phyloP scores from a whole-genome alignment of 2,329 filamentous ascomycete species.

The Arthrobotrys musiformis region DNA sequence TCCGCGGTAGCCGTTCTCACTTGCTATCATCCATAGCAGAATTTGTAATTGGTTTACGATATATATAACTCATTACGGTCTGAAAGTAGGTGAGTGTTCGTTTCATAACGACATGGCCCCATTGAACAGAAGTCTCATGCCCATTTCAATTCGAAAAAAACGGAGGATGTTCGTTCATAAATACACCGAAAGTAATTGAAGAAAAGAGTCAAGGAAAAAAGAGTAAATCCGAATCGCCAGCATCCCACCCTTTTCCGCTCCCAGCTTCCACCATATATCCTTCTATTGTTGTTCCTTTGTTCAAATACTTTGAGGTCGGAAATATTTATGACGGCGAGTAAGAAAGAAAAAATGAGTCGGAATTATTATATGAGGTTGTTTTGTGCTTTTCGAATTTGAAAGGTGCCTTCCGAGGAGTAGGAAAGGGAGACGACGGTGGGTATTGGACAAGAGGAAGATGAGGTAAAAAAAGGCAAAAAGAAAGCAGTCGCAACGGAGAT shows the following conservation, averaged over 20 bases:
- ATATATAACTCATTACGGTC: too few relatives aligned
- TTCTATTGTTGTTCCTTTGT: not conserved
- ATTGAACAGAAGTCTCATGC: constrained; percentile 44
- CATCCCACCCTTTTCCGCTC: not conserved
- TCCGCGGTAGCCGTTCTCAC: too few relatives aligned
- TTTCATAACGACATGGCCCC: constrained; percentile 44
- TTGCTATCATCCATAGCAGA: too few relatives aligned
- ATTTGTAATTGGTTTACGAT: too few relatives aligned
- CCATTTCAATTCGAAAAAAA: constrained; percentile 44
- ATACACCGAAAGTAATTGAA: constrained; percentile 41
- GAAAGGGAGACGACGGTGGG: constrained; percentile 7
- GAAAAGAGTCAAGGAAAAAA: not conserved
- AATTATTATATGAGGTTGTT: constrained; percentile 5
- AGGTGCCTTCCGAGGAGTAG: constrained; percentile 1
- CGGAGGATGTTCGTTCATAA: constrained; percentile 43
- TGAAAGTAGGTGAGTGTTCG: not conserved
- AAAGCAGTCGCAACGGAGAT: constrained; percentile 57
- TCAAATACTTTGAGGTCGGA: constrained; percentile 12
- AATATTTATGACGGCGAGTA: constrained; percentile 4
- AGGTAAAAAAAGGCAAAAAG: constrained; percentile 56
- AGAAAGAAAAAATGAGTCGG: not conserved
- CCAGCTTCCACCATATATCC: not conserved
- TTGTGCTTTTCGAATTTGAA: constrained; percentile 1
- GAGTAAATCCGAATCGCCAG: constrained; percentile 13
- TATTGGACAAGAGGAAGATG: constrained; percentile 18